phyloP scores from a whole-genome alignment of 192 early-diverging fungal genomes.

The Backusella westeae region DNA sequence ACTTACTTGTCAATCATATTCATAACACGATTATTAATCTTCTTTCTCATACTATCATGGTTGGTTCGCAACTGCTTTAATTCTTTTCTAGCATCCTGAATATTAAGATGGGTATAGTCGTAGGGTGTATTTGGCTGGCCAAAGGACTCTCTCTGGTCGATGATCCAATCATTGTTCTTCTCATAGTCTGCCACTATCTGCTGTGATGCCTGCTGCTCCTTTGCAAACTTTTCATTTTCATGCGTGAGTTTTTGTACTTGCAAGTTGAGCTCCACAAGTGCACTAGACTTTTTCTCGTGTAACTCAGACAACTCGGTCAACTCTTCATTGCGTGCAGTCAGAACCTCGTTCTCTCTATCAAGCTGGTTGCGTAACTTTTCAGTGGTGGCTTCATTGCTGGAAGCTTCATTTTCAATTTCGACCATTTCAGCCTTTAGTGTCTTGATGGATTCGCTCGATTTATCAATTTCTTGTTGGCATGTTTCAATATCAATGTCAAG shows the following conservation, averaged over 20 bases:
- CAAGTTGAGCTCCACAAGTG: constrained; percentile 67
- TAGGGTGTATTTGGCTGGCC: constrained; percentile 79
- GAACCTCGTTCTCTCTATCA: constrained; percentile 54
- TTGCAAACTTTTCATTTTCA: constrained; percentile 71
- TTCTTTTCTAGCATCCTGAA: constrained; percentile 70
- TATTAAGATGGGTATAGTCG: constrained; percentile 79
- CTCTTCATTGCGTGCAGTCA: constrained; percentile 79
- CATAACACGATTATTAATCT: constrained; percentile 93
- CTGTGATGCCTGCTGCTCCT: constrained; percentile 52
- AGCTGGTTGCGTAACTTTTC: not conserved
- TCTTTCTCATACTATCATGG: constrained; percentile 78
- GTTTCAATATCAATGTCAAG: constrained; percentile 45
- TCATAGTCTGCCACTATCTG: constrained; percentile 50
- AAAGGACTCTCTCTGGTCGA: constrained; percentile 86
- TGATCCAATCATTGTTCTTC: constrained; percentile 79
- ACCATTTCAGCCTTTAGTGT: constrained; percentile 38
- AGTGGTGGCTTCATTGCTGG: not conserved
- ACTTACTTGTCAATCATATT: constrained; percentile 86
- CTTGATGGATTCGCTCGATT: constrained; percentile 46
- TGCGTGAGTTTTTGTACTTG: constrained; percentile 80
- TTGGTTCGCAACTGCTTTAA: constrained; percentile 75
- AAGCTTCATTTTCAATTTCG: constrained; percentile 30
- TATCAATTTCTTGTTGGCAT: constrained; percentile 43
- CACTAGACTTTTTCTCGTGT: constrained; percentile 61
- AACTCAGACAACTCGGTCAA: constrained; percentile 66